These are phyloP conservation scores for Mycosphaerelloides madeirae DNA, from an alignment of 2,329 filamentous ascomycete genomes.

Conservation along the genomic window DNA sequence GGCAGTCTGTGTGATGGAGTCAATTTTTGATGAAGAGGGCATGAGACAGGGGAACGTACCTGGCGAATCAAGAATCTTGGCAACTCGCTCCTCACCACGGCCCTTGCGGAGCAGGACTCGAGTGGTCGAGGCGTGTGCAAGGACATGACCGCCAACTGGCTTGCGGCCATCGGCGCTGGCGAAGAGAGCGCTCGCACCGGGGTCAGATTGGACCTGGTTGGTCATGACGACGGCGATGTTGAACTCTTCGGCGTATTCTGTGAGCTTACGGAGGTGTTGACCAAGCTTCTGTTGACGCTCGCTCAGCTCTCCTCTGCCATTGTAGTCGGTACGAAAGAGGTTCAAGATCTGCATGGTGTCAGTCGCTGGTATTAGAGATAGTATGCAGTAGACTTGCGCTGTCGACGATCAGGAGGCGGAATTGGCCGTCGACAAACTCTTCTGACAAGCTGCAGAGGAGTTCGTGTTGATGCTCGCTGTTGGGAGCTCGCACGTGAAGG, in stretches of 20 bases:
- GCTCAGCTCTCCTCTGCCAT: slow-evolving; percentile 61
- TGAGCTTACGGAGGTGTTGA: slow-evolving; percentile 59
- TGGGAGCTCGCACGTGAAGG: slow-evolving; percentile 58
- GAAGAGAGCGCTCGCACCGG: slow-evolving; percentile 63
- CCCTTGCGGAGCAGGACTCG: slow-evolving; percentile 63
- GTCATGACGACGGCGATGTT: slow-evolving; percentile 63
- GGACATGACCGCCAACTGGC: slow-evolving; percentile 62
- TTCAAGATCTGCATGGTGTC: slow-evolving; percentile 52
- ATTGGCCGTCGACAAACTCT: slow-evolving; percentile 59
- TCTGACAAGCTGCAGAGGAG: slow-evolving; percentile 57
- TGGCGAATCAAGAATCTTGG: slow-evolving; percentile 64
- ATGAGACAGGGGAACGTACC: slow-evolving; percentile 39
- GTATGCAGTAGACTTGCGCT: slow-evolving; percentile 41
- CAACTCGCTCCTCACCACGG: slow-evolving; percentile 64
- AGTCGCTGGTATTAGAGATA: too few species aligned
- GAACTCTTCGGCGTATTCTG: slow-evolving; percentile 66
- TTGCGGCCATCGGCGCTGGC: slow-evolving; percentile 64
- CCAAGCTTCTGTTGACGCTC: slow-evolving; percentile 66
- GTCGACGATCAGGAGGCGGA: slow-evolving; percentile 63
- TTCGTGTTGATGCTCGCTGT: slow-evolving; percentile 63
- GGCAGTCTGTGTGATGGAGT: slow-evolving; percentile 52
- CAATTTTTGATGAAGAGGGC: slow-evolving; percentile 5
- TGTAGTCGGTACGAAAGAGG: slow-evolving; percentile 63
- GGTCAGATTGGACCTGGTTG: slow-evolving; percentile 68
- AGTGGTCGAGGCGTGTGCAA: slow-evolving; percentile 65